Conservation (phyloP, 2,329 filamentous ascomycete species). For the Hymenoscyphus infarciens region DNA sequence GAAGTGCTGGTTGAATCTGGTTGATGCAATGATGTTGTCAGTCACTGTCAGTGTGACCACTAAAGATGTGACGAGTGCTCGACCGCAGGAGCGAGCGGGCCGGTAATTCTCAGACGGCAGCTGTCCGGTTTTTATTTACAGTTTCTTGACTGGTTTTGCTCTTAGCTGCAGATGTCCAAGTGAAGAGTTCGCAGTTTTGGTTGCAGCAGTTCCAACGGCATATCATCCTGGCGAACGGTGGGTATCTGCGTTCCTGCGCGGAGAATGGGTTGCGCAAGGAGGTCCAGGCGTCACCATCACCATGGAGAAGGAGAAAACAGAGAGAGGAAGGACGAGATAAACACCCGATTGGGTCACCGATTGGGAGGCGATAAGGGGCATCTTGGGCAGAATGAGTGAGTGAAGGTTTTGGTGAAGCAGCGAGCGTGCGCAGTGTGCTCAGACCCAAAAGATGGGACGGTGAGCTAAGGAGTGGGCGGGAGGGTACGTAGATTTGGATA, state of each 20-base stretch:
- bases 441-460: neutral
- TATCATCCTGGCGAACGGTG: constrained; percentile 9
- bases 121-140: constrained; percentile 5
- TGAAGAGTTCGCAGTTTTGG: constrained; percentile 2
- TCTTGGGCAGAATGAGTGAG: too few relatives aligned
- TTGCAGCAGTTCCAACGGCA: neutral
- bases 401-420: neutral
- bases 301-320: neutral
- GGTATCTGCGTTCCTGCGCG: constrained; percentile 3
- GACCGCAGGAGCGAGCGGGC: neutral
- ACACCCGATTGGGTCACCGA: constrained; percentile 6
- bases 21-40: too few relatives aligned
- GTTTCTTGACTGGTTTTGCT: neutral
- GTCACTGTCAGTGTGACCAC: neutral
- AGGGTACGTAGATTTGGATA: neutral
- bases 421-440: neutral
- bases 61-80: neutral
- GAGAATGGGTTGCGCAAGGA: constrained; percentile 9
- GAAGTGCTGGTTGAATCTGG: neutral
- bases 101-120: neutral
- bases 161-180: neutral
- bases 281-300: neutral
- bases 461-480: neutral
- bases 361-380: neutral
- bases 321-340: neutral